A percentile compares a stretch with the other conserved stretches of the same genome.
Evolutionary conservation across 139 green algal species (phyloP).

Genomic region (Astrephomene gubernaculifera): DNA sequence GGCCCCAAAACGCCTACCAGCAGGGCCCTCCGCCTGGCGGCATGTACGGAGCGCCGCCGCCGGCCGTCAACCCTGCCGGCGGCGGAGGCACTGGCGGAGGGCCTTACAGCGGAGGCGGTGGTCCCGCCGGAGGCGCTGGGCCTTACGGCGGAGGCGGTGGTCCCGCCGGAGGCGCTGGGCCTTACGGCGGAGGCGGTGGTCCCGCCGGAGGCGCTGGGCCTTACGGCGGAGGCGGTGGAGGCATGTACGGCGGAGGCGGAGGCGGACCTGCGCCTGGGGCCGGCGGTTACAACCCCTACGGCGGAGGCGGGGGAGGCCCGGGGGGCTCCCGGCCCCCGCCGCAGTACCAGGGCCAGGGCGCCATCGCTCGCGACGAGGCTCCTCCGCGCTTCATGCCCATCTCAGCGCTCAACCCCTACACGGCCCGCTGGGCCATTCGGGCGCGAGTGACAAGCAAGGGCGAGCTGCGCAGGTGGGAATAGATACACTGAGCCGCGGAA

Average conservation of each 20-base stretch:
- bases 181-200: constrained; percentile 17
- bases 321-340: constrained; percentile 32
- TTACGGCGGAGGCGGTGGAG: constrained; percentile 17
- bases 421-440: constrained; percentile 96
- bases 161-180: not conserved
- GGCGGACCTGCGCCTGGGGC: not conserved
- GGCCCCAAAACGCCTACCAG: not conserved
- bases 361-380: constrained; percentile 67
- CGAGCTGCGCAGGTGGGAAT: constrained; percentile 75
- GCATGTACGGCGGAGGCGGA: not conserved
- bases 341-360: constrained; percentile 51
- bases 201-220: not conserved
- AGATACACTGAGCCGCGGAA: no score
- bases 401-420: constrained; percentile 92
- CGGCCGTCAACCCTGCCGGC: not conserved
- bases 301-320: constrained; percentile 36
- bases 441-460: constrained; percentile 84
- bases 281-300: constrained; percentile 15
- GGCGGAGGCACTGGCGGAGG: not conserved
- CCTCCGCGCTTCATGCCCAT: constrained; percentile 87
- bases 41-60: constrained; percentile 48
- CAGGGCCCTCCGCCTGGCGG: not conserved
- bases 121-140: not conserved
- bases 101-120: constrained; percentile 12
- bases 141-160: constrained; percentile 16